Percentiles rank a stretch among this genome's conserved stretches.
phyloP scores from a whole-genome alignment of 2,329 filamentous ascomycete genomes.

The Aspergillus sp. region DNA sequence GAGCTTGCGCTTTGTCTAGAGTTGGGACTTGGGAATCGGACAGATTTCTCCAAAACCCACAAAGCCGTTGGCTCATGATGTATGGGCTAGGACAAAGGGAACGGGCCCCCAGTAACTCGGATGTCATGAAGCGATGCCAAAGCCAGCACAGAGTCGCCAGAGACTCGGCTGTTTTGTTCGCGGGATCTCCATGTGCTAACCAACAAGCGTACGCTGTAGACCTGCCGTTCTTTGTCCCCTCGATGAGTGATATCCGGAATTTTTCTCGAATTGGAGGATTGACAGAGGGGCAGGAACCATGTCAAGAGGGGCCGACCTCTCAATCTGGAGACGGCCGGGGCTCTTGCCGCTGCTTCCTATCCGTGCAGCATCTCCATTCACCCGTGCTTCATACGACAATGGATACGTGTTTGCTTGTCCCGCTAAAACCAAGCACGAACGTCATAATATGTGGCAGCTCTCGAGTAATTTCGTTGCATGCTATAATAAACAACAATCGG shows the following conservation, averaged over 20 bases:
- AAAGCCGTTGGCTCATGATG: background rate
- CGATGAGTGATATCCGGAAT: background rate
- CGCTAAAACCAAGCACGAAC: background rate
- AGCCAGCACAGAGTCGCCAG: no score
- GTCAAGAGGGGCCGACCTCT: background rate
- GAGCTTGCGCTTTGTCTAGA: background rate
- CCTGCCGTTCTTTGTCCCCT: background rate
- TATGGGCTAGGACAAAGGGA: background rate
- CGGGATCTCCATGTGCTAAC: background rate
- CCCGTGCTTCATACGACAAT: no score
- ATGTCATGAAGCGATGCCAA: background rate
- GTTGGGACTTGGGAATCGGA: background rate
- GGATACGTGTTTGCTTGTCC: background rate
- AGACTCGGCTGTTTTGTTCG: background rate
- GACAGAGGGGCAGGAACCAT: background rate
- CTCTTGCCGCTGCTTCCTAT: no score
- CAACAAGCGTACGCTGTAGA: background rate
- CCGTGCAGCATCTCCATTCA: no score
- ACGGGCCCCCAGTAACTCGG: background rate
- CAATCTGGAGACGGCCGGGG: no score
- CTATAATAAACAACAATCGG: background rate
- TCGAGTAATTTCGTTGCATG: constrained; percentile 16
- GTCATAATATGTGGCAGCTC: background rate
- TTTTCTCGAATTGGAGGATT: constrained; percentile 13
- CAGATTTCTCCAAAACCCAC: background rate